These are phyloP conservation scores for Leccinum longicurvipes DNA, from an alignment of 768 basidiomycete species.

Conservation along the genomic window DNA sequence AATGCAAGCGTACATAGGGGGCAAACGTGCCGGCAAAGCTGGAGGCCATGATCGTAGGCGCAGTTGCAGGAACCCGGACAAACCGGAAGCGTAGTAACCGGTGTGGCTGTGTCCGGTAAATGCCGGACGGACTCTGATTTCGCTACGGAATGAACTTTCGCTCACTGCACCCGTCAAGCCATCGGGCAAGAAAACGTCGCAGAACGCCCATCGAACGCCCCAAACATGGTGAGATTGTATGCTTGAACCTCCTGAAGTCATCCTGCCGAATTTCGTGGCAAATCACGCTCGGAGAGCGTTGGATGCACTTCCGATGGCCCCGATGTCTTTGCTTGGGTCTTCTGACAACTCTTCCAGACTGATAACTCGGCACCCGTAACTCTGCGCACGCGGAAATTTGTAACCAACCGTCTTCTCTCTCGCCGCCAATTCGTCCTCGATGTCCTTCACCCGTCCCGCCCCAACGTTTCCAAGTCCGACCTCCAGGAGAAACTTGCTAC, in stretches of 20 bases:
- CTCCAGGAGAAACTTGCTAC: conserved; percentile 88
- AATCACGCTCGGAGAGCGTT: conserved; percentile 9
- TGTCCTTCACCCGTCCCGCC: conserved; percentile 90
- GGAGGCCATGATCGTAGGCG: conserved; percentile 7
- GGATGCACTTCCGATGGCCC: conserved; percentile 24
- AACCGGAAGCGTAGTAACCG: not conserved
- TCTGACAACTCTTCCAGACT: conserved; percentile 46
- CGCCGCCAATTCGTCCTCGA: conserved; percentile 96
- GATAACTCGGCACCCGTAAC: conserved; percentile 85
- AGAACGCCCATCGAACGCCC: conserved; percentile 14
- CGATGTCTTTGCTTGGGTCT: conserved; percentile 19
- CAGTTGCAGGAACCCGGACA: not conserved
- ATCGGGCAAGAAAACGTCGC: conserved; percentile 25
- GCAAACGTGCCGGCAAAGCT: conserved; percentile 46
- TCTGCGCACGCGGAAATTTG: conserved; percentile 97
- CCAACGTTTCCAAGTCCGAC: conserved; percentile 92
- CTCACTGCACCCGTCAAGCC: conserved; percentile 25
- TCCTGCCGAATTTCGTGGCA: conserved; percentile 4
- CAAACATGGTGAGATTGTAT: conserved; percentile 37
- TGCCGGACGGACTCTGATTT: conserved; percentile 40
- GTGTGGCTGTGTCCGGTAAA: conserved; percentile 39
- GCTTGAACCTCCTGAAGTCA: conserved; percentile 7
- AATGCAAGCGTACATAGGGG: conserved; percentile 47
- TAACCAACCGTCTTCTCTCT: conserved; percentile 95
- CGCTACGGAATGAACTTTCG: conserved; percentile 1